Conservation (phyloP, 1,284 basidiomycete species). For the Ganoderma multipileum region DNA sequence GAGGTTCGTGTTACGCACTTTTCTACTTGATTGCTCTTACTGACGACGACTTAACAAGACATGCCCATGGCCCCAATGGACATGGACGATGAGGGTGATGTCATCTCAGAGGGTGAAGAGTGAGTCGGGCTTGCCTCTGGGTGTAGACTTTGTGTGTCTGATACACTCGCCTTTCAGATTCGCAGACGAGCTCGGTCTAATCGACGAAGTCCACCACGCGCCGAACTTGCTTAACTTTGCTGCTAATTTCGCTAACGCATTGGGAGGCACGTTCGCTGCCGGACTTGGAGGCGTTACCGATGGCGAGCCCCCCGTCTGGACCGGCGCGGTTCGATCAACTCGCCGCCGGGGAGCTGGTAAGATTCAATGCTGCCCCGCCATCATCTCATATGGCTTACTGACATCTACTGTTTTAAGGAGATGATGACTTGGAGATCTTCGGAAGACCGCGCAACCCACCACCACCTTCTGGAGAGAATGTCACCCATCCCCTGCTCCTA, state of each 20-base stretch:
- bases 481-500: conserved; percentile 84
- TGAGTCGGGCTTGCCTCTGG: conserved; percentile 42
- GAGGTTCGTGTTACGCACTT: conserved; percentile 38
- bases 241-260: conserved; percentile 53
- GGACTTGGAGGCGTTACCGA: conserved; percentile 47
- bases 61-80: conserved; percentile 44
- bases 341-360: conserved; percentile 59
- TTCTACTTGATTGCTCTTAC: too few species aligned
- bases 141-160: conserved; percentile 13
- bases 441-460: conserved; percentile 61
- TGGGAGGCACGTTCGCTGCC: conserved; percentile 33
- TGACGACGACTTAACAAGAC: conserved; percentile 15
- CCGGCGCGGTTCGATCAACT: conserved; percentile 48
- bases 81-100: conserved; percentile 61
- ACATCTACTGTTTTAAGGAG: conserved; percentile 37
- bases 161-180: conserved; percentile 44
- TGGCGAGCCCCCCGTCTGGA: conserved; percentile 52
- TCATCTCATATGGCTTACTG: not conserved
- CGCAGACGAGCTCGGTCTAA: conserved; percentile 55
- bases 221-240: conserved; percentile 63
- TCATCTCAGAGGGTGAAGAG: conserved; percentile 78
- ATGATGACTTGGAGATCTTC: conserved; percentile 67
- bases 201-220: conserved; percentile 44
- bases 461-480: conserved; percentile 62
- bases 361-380: conserved; percentile 18